These are phyloP conservation scores for Sclerotiophoma versabilis DNA, from an alignment of 2,329 filamentous ascomycete genomes.

Conservation along the genomic window DNA sequence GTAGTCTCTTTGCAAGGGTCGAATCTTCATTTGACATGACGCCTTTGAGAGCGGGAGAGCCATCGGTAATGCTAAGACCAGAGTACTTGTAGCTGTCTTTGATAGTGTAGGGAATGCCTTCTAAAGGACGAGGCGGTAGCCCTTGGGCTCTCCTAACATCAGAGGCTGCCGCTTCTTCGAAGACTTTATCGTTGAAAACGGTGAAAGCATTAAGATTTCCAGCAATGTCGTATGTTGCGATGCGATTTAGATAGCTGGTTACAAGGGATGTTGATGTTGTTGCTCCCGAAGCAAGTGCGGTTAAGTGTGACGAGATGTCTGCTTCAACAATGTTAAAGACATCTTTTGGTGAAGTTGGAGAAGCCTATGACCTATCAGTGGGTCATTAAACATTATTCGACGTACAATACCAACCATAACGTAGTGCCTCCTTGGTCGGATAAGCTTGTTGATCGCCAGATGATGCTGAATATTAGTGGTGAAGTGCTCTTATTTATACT, in stretches of 20 bases:
- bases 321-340: conserved; percentile 56
- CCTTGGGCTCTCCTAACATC: conserved; percentile 55
- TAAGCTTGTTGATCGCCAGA: not conserved
- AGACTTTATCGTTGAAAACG: conserved; percentile 55
- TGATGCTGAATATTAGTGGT: not conserved
- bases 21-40: conserved; percentile 62
- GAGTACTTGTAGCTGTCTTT: conserved; percentile 65
- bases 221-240: conserved; percentile 56
- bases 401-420: conserved; percentile 1
- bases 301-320: conserved; percentile 54
- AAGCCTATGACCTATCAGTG: not conserved
- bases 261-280: conserved; percentile 57
- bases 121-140: conserved; percentile 50
- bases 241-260: conserved; percentile 56
- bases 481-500: not conserved
- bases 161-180: conserved; percentile 57
- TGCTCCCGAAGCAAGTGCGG: conserved; percentile 51
- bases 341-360: not conserved
- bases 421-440: not conserved
- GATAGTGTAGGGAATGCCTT: conserved; percentile 65
- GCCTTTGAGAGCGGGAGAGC: conserved; percentile 62
- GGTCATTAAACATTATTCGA: too few relatives aligned
- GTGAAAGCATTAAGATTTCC: conserved; percentile 57
- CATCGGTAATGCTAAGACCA: conserved; percentile 61
- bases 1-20: conserved; percentile 57